These are phyloP conservation scores for Parachlorella kessleri DNA, from an alignment of 139 green algal species.

Conservation along the genomic window DNA sequence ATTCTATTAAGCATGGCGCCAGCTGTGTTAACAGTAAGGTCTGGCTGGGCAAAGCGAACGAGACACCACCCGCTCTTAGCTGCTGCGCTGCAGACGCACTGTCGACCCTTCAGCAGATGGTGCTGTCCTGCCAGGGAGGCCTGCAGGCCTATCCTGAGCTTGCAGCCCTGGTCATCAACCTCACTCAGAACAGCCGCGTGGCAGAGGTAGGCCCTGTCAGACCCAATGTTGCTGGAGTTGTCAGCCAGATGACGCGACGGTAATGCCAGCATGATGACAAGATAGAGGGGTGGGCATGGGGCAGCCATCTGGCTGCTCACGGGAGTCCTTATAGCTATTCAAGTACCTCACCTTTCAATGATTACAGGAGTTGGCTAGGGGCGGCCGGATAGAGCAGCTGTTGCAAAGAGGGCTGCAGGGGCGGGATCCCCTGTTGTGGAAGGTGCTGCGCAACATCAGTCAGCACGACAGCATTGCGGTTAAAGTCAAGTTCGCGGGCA, in stretches of 20 bases:
- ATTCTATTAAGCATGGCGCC: no score
- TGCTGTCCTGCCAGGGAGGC: conserved; percentile 46
- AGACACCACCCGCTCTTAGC: neutral
- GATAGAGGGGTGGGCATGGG: no score
- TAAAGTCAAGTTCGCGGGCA: conserved; percentile 60
- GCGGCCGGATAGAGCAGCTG: conserved; percentile 67
- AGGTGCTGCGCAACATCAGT: conserved; percentile 72
- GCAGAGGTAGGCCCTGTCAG: no score
- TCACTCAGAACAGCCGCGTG: conserved; percentile 73
- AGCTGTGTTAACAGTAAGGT: no score
- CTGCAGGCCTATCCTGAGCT: conserved; percentile 65
- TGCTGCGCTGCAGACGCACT: conserved; percentile 24
- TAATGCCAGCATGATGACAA: no score
- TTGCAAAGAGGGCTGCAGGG: conserved; percentile 45
- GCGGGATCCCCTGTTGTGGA: conserved; percentile 80
- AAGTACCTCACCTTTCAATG: no score
- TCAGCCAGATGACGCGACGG: no score
- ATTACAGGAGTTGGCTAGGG: conserved; percentile 60
- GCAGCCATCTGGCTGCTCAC: no score
- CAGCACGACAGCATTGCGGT: conserved; percentile 54
- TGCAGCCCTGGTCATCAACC: conserved; percentile 84
- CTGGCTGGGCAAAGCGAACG: no score
- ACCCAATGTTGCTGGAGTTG: no score
- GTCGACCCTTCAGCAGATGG: conserved; percentile 44
- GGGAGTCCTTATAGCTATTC: no score